Conservation (phyloP, 2,329 filamentous ascomycete species). For the Penicillium occitanis region DNA sequence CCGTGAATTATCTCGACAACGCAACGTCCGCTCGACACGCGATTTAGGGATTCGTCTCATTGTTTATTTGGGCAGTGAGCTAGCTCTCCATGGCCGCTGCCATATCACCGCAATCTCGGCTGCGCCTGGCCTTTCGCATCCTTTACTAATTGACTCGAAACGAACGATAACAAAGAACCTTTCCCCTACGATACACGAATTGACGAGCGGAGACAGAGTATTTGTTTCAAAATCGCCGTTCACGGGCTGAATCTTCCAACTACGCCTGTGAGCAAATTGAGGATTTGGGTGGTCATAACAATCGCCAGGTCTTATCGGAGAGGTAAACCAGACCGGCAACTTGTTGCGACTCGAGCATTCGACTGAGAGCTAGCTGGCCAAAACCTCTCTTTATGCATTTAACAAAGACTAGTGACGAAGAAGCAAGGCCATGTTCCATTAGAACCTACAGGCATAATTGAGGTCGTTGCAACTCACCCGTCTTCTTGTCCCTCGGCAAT, state of each 20-base stretch:
- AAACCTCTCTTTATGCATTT: slow-evolving; percentile 10
- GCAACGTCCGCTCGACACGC: background rate
- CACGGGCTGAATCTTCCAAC: too few species aligned
- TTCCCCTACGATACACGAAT: slow-evolving; percentile 2
- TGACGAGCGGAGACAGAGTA: background rate
- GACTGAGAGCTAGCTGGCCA: background rate
- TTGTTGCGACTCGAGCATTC: background rate
- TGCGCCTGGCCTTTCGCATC: slow-evolving; percentile 17
- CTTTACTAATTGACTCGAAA: slow-evolving; percentile 10
- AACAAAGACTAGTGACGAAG: background rate
- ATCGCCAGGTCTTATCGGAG: background rate
- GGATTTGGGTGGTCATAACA: background rate
- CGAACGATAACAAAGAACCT: slow-evolving; percentile 5
- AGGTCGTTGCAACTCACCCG: slow-evolving; percentile 12
- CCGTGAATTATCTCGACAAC: background rate
- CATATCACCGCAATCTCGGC: slow-evolving; percentile 14
- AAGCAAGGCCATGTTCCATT: slow-evolving; percentile 17
- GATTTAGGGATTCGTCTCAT: background rate
- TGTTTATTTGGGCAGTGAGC: slow-evolving; percentile 7
- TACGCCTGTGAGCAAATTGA: background rate
- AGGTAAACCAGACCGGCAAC: background rate
- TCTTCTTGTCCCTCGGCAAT: slow-evolving; percentile 32
- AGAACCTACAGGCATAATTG: background rate
- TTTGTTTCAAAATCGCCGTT: background rate
- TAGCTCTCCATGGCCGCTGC: slow-evolving; percentile 20